Evolutionary conservation across 306 rosid genomes (phyloP), one percentile per base, ranked within the genome.

Genomic region (Dryas octopetala): DNA sequence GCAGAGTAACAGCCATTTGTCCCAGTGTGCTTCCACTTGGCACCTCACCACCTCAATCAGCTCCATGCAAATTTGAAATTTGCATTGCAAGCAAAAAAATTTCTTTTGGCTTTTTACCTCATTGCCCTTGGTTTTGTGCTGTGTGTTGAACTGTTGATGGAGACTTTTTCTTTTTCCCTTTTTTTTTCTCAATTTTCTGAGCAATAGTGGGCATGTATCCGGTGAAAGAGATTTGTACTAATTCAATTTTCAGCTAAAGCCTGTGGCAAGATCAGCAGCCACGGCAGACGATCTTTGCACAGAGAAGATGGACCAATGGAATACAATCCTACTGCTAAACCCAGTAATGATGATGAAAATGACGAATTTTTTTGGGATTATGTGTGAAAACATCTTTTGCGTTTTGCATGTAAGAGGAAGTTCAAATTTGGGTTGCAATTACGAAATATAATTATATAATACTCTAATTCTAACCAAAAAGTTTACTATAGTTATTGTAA

Each of bases 251-350:
- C 6, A 15, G 26, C 28, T 15, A 63, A 63, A 40, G 68, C 49
- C 66, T 63, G 68, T 15, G 49, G 50, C 6, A 41, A 41, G 49
- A 63, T 63, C 68, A 43, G 12, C 49, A 63, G 68, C 49, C 26
- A 16, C 1, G 38, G 49, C 68, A 16, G 49, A 41, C 66, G 14
- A 63, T 63, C 50, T 63, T 43, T 4, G 50, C 49, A 41, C 68
- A 63, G 28, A 63, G 68, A 3, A 4, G 13, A 41, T 41, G 19
- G 16, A 26, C 68, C 49, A 63, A 41, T 14, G 49, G 50, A 40
- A 43, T 14, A 11, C 62, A 41, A 41, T 4, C 11, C 23, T 63
- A 15, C 13, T 7, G 48, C 15, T 5, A 0, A n/a, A 6, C 17
- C 4, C 7, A 4, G 10, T 5, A 26, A 61, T 61, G n/a, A 28